Percentiles rank a stretch among this genome's conserved stretches.
These are phyloP conservation scores for Lachnellula arida DNA, from an alignment of 2,329 filamentous ascomycete species.

Conservation along the genomic window DNA sequence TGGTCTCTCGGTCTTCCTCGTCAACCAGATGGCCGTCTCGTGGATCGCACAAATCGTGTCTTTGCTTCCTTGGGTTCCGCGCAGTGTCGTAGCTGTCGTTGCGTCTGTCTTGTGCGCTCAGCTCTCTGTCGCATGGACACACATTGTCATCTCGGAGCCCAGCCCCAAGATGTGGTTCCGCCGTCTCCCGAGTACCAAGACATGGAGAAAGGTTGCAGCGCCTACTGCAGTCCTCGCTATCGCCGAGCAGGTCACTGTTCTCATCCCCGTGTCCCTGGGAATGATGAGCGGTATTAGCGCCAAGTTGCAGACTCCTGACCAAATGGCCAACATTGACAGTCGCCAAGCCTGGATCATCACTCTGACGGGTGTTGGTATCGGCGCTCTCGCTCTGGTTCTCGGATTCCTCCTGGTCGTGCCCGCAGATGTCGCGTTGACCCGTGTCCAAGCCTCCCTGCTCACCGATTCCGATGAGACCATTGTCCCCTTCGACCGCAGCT, in stretches of 20 bases:
- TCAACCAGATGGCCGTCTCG: slow-evolving; percentile 39
- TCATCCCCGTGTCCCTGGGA: slow-evolving; percentile 45
- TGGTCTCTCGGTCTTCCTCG: slow-evolving; percentile 51
- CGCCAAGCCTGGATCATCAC: slow-evolving; percentile 36
- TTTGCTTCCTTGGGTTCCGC: slow-evolving; percentile 38
- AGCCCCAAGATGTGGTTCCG: slow-evolving; percentile 57
- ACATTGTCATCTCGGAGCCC: slow-evolving; percentile 73
- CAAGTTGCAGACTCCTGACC: slow-evolving; percentile 4
- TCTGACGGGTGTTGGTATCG: slow-evolving; percentile 43
- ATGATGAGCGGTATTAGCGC: slow-evolving; percentile 35
- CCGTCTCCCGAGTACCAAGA: slow-evolving; percentile 59
- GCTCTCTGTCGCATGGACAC: slow-evolving; percentile 74
- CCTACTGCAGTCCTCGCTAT: slow-evolving; percentile 62
- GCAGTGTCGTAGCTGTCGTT: slow-evolving; percentile 48
- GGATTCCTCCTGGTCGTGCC: slow-evolving; percentile 67
- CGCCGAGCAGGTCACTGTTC: slow-evolving; percentile 46
- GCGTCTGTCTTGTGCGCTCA: slow-evolving; percentile 60
- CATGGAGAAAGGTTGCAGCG: slow-evolving; percentile 63
- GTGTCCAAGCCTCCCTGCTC: slow-evolving; percentile 83
- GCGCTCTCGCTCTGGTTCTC: slow-evolving; percentile 44
- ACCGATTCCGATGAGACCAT: slow-evolving; percentile 77
- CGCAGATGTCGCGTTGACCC: slow-evolving; percentile 68
- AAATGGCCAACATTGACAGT: slow-evolving; percentile 23
- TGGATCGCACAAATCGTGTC: slow-evolving; percentile 34
- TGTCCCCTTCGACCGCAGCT: slow-evolving; percentile 85